Evolutionary conservation across 306 rosid genomes (phyloP).

Genomic region (Herpetospermum pedunculosum): DNA sequence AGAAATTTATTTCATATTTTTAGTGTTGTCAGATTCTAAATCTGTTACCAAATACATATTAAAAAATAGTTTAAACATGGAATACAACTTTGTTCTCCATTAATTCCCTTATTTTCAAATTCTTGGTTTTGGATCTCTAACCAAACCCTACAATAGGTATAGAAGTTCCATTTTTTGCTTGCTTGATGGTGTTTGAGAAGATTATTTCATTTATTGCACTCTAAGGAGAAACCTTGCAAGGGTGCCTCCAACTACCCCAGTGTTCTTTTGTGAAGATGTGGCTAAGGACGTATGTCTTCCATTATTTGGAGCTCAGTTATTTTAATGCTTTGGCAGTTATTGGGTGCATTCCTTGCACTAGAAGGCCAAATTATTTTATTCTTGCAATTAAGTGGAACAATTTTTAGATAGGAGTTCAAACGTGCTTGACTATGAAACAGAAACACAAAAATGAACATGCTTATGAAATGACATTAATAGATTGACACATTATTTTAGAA

Average conservation of each 20-base stretch:
- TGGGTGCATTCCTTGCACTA: not conserved
- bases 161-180: not conserved
- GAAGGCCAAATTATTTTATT: not conserved
- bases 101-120: not conserved
- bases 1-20: not conserved
- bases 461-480: not conserved
- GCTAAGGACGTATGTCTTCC: not conserved
- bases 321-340: not conserved
- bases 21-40: not conserved
- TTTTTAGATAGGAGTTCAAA: not conserved
- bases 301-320: not conserved
- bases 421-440: not conserved
- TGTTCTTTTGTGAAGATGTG: not conserved
- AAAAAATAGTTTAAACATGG: not conserved
- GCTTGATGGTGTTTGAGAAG: not conserved
- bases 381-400: not conserved
- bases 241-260: not conserved
- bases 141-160: not conserved
- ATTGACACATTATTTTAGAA: not conserved
- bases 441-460: not conserved
- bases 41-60: no score
- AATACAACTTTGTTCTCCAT: not conserved
- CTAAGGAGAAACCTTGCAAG: not conserved
- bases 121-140: not conserved
- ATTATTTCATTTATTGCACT: not conserved